Percentiles rank a stretch among this genome's conserved stretches.
phyloP scores from a whole-genome alignment of 2,329 filamentous ascomycete genomes.

The Colletotrichum sp. region DNA sequence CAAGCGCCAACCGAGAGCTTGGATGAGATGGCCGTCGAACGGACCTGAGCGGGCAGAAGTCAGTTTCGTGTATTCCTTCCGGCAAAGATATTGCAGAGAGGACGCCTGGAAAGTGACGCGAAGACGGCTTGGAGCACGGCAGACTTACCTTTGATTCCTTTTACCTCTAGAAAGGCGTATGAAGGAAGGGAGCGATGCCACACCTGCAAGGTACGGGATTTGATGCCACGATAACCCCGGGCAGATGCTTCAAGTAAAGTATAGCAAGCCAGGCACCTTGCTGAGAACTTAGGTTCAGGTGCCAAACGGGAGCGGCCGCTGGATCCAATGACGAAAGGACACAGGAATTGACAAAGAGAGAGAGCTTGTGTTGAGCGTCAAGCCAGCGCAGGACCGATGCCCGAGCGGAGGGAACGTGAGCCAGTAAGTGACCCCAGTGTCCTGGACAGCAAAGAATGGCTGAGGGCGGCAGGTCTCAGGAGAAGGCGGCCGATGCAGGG shows the following conservation, averaged over 20 bases:
- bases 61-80: background rate
- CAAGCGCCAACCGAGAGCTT: background rate
- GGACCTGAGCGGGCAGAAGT: background rate
- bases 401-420: slow-evolving; percentile 16
- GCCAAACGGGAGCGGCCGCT: background rate
- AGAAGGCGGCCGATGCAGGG: background rate
- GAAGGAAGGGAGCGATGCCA: background rate
- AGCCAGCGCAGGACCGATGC: background rate
- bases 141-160: background rate
- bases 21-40: background rate
- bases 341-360: background rate
- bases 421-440: background rate
- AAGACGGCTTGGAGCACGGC: background rate
- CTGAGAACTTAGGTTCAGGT: background rate
- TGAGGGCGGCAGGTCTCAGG: background rate
- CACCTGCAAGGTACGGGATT: background rate
- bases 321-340: background rate
- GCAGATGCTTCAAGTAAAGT: background rate
- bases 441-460: background rate
- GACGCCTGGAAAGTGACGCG: background rate
- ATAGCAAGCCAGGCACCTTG: background rate
- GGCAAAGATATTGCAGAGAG: background rate
- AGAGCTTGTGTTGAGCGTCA: background rate
- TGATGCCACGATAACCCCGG: background rate
- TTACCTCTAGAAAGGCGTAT: slow-evolving; percentile 1